A percentile compares a stretch with the other conserved stretches of the same genome.
These are phyloP conservation scores for Stagonosporopsis rhizophila DNA, from an alignment of 2,329 filamentous ascomycete genomes.

Conservation along the genomic window DNA sequence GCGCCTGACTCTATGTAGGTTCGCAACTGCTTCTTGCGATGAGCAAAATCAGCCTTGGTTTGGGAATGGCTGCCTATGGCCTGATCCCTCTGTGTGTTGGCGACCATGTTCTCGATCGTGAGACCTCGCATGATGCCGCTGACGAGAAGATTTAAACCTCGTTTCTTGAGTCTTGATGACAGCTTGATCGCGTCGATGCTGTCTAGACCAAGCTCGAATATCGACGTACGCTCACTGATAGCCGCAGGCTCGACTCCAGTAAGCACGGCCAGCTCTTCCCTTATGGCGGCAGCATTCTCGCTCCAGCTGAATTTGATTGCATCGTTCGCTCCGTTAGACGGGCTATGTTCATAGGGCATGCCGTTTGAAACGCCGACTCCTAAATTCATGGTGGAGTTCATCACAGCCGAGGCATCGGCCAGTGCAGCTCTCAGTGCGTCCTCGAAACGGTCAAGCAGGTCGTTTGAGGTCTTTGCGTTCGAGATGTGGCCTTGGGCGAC, in stretches of 20 bases:
- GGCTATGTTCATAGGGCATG: not conserved
- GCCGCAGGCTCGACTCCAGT: slow-evolving; percentile 60
- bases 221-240: slow-evolving; percentile 66
- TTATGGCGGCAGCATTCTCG: slow-evolving; percentile 59
- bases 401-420: slow-evolving; percentile 36
- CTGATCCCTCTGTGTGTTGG: slow-evolving; percentile 21
- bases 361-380: not conserved
- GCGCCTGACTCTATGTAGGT: slow-evolving; percentile 48
- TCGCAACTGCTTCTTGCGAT: slow-evolving; percentile 45
- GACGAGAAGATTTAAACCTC: slow-evolving; percentile 68
- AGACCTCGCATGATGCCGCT: slow-evolving; percentile 77
- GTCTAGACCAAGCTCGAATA: slow-evolving; percentile 86
- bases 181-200: slow-evolving; percentile 92
- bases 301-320: slow-evolving; percentile 65
- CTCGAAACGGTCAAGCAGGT: slow-evolving; percentile 56
- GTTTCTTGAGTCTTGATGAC: slow-evolving; percentile 71
- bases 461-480: slow-evolving; percentile 42
- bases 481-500: slow-evolving; percentile 62
- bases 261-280: slow-evolving; percentile 68
- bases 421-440: slow-evolving; percentile 48
- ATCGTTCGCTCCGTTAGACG: not conserved
- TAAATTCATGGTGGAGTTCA: slow-evolving; percentile 25
- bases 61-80: not conserved
- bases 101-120: slow-evolving; percentile 69
- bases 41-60: slow-evolving; percentile 23